These are phyloP conservation scores for Salicornia ramosissima DNA, from an alignment of 148 eudicot genomes.

Conservation along the genomic window DNA sequence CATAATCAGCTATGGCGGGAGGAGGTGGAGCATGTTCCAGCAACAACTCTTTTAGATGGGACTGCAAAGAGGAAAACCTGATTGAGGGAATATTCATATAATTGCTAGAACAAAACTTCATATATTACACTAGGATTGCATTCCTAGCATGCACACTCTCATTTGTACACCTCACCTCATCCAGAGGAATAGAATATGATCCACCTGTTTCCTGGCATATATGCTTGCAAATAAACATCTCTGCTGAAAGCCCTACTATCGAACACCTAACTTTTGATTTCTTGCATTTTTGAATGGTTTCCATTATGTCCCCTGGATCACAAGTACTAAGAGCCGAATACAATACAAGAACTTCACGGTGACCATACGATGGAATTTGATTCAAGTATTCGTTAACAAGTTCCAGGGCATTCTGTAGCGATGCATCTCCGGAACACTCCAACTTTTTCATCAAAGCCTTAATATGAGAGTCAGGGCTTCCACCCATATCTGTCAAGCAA, in stretches of 20 bases:
- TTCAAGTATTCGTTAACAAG: slow-evolving; percentile 65
- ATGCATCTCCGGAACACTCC: slow-evolving; percentile 91
- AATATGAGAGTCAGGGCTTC: slow-evolving; percentile 93
- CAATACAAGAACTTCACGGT: slow-evolving; percentile 78
- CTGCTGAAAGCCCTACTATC: slow-evolving; percentile 84
- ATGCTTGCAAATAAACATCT: slow-evolving; percentile 83
- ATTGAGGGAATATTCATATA: neutral
- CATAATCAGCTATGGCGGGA: slow-evolving; percentile 96
- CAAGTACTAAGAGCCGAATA: slow-evolving; percentile 92
- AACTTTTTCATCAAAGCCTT: slow-evolving; percentile 83
- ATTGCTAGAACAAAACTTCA: neutral
- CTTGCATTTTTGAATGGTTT: slow-evolving; percentile 84
- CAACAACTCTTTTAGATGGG: slow-evolving; percentile 79
- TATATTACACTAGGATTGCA: neutral
- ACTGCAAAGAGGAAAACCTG: slow-evolving; percentile 35
- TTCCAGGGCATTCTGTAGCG: slow-evolving; percentile 85
- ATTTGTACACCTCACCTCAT: slow-evolving; percentile 68
- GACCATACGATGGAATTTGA: slow-evolving; percentile 90
- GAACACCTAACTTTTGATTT: slow-evolving; percentile 88
- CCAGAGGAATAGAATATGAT: slow-evolving; percentile 69
- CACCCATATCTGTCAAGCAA: slow-evolving; percentile 87
- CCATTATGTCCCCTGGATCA: slow-evolving; percentile 95
- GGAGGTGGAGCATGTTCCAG: slow-evolving; percentile 98
- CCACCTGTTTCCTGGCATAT: slow-evolving; percentile 94
- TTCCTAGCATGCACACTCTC: neutral